Evolutionary conservation across 768 basidiomycete genomes (phyloP).

Genomic region (Rubroboletus pulcherrimus): DNA sequence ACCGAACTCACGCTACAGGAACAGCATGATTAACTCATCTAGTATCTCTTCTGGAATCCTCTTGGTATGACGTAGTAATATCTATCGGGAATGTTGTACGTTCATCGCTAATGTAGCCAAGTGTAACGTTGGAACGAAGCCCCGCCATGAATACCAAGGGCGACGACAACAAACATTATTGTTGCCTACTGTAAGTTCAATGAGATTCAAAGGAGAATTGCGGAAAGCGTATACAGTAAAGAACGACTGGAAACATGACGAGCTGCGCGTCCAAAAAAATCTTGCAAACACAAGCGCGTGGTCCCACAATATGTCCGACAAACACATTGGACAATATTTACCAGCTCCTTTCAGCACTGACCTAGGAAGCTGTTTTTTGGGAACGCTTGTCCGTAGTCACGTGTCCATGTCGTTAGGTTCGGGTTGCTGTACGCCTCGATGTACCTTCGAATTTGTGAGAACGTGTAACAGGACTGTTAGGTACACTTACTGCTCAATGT

Average conservation of each 20-base stretch:
- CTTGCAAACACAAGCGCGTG: conserved; percentile 10
- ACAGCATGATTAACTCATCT: conserved; percentile 15
- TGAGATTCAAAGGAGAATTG: neutral
- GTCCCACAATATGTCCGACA: conserved; percentile 6
- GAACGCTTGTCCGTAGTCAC: conserved; percentile 52
- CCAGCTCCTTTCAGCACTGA: conserved; percentile 43
- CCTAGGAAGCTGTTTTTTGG: conserved; percentile 65
- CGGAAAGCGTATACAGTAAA: conserved; percentile 15
- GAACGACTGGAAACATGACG: conserved; percentile 19
- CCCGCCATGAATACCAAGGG: neutral
- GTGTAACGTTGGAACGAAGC: conserved; percentile 4
- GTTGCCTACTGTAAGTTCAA: conserved; percentile 5
- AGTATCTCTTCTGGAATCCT: conserved; percentile 12
- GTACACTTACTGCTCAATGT: conserved; percentile 65
- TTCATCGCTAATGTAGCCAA: conserved; percentile 22
- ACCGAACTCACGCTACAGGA: conserved; percentile 13
- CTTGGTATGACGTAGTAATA: conserved; percentile 22
- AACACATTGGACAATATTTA: conserved; percentile 3
- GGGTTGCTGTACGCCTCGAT: conserved; percentile 78
- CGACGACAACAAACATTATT: conserved; percentile 7
- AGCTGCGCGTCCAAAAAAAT: conserved; percentile 12
- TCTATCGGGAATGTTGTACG: conserved; percentile 28
- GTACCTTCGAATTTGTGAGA: conserved; percentile 33
- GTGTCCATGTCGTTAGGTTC: conserved; percentile 73
- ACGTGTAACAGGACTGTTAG: neutral